phyloP scores from a whole-genome alignment of 176 grass and related monocot species.

The Oryza officinalis region DNA sequence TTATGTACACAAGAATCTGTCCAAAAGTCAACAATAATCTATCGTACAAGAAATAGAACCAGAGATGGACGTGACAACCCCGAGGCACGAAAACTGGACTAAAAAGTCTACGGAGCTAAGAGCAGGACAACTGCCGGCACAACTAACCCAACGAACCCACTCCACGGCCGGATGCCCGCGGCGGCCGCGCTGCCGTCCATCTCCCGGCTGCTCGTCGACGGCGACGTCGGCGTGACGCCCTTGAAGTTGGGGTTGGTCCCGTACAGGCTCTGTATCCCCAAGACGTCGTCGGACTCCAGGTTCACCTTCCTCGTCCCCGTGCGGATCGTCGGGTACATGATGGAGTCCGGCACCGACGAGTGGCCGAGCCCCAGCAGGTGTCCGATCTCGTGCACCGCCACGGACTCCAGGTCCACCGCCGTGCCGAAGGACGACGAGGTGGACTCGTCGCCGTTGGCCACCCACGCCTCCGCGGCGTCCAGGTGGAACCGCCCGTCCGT shows the following conservation, averaged over 20 bases:
- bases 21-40: slow-evolving; percentile 28
- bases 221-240: slow-evolving; percentile 54
- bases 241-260: slow-evolving; percentile 75
- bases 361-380: slow-evolving; percentile 91
- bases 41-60: not conserved
- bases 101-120: slow-evolving; percentile 10
- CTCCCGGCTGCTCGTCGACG: slow-evolving; percentile 60
- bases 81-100: not conserved
- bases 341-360: slow-evolving; percentile 62
- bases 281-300: slow-evolving; percentile 66
- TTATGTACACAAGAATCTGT: slow-evolving; percentile 46
- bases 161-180: not conserved
- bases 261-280: slow-evolving; percentile 83
- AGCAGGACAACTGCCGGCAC: slow-evolving; percentile 45
- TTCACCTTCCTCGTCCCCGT: slow-evolving; percentile 76
- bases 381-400: slow-evolving; percentile 97
- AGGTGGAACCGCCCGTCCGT: slow-evolving; percentile 88
- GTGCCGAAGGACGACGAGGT: slow-evolving; percentile 7
- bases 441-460: slow-evolving; percentile 43
- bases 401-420: slow-evolving; percentile 86
- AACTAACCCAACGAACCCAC: slow-evolving; percentile 27
- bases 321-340: slow-evolving; percentile 91
- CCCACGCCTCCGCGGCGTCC: slow-evolving; percentile 84
- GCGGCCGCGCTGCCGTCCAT: slow-evolving; percentile 48
- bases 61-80: not conserved